These are phyloP conservation scores for Endocarpon pusillum DNA, from an alignment of 495 filamentous ascomycete genomes.

Conservation along the genomic window DNA sequence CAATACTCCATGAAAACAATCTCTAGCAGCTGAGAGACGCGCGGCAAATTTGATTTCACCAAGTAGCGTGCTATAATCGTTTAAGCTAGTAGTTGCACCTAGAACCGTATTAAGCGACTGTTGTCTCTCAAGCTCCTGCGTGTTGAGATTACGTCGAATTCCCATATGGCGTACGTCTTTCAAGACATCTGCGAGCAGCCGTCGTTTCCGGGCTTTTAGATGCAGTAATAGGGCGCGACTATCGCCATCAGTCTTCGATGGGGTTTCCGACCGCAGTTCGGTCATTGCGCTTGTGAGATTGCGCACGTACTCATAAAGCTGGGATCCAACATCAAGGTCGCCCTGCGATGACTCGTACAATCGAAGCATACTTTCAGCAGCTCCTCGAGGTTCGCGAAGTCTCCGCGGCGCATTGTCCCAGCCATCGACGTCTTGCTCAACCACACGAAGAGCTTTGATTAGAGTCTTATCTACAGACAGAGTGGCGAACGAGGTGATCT, in stretches of 20 bases:
- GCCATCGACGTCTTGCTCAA: background rate
- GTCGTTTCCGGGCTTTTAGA: conserved; percentile 79
- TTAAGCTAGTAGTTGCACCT: conserved; percentile 27
- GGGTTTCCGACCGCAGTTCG: conserved; percentile 65
- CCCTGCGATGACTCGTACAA: conserved; percentile 33
- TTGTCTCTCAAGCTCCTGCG: conserved; percentile 52
- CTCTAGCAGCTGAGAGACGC: conserved; percentile 41
- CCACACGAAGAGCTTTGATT: conserved; percentile 6
- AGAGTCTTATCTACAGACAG: conserved; percentile 9
- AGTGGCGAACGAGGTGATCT: conserved; percentile 8
- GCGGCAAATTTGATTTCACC: conserved; percentile 10
- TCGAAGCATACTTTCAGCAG: conserved; percentile 44
- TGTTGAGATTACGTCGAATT: conserved; percentile 59
- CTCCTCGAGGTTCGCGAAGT: conserved; percentile 49
- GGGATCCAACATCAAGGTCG: conserved; percentile 36
- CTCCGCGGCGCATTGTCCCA: conserved; percentile 49
- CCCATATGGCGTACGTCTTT: conserved; percentile 75
- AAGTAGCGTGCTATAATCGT: no score
- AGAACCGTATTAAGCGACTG: conserved; percentile 50
- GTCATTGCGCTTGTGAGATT: conserved; percentile 52
- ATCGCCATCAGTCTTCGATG: conserved; percentile 55
- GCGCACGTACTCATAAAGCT: conserved; percentile 47
- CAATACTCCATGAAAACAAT: conserved; percentile 50
- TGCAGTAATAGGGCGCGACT: conserved; percentile 69
- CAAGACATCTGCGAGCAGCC: conserved; percentile 73